Percentiles rank a stretch among this genome's conserved stretches.
Conservation (phyloP, 1,284 basidiomycete genomes). For the Phellopilus nigrolimitatus region DNA sequence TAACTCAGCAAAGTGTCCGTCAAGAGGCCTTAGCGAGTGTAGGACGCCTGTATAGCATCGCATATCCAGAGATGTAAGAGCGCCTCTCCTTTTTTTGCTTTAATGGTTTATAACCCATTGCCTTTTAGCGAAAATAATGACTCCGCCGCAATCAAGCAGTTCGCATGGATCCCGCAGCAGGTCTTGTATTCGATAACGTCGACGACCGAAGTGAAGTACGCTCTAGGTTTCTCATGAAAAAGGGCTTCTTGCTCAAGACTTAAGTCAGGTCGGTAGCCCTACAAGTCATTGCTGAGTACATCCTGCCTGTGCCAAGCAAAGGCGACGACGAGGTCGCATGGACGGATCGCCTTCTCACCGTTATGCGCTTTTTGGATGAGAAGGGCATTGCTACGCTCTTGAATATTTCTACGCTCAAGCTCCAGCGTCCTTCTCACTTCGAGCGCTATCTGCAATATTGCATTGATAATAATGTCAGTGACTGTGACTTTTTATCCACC, state of each 20-base stretch:
- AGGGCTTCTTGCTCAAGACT: no score
- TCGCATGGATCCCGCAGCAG: constrained; percentile 89
- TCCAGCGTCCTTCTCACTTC: constrained; percentile 56
- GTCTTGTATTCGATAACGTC: constrained; percentile 54
- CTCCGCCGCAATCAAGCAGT: constrained; percentile 68
- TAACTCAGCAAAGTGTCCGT: constrained; percentile 65
- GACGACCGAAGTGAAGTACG: constrained; percentile 55
- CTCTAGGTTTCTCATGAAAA: no score
- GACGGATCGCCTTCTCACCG: constrained; percentile 79
- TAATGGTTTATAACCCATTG: constrained; percentile 6
- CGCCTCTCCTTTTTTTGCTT: no score
- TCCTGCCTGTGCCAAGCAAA: constrained; percentile 80
- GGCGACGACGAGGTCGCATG: constrained; percentile 67
- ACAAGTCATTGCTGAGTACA: constrained; percentile 63
- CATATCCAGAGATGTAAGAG: constrained; percentile 86
- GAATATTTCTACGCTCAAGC: constrained; percentile 55
- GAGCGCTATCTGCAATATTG: constrained; percentile 67
- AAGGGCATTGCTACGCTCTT: constrained; percentile 54
- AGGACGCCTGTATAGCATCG: constrained; percentile 76
- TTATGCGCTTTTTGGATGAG: constrained; percentile 70
- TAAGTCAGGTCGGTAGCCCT: constrained; percentile 59
- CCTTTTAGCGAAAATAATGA: constrained; percentile 73
- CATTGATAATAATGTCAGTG: constrained; percentile 70
- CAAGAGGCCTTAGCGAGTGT: constrained; percentile 74
- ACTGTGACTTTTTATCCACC: neutral